Percentiles rank a stretch among this genome's conserved stretches.
Conservation (phyloP, 2,329 filamentous ascomycete species). For the Leptographium wingfieldii region DNA sequence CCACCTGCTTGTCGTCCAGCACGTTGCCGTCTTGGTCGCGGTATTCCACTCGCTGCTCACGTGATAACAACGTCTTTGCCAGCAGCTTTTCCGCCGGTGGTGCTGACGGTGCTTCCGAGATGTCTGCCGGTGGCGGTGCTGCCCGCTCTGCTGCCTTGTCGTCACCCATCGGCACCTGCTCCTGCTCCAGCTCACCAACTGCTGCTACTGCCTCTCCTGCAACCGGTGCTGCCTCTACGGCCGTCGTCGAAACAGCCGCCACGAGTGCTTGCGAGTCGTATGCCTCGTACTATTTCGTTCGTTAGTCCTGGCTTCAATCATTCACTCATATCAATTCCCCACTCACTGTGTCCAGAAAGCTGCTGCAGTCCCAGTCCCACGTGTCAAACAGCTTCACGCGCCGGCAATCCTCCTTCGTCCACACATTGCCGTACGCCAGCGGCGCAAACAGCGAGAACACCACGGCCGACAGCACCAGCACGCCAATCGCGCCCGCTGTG, state of each 20-base stretch:
- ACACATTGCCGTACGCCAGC: slow-evolving; percentile 82
- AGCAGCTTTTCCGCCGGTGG: slow-evolving; percentile 23
- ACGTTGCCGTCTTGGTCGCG: slow-evolving; percentile 89
- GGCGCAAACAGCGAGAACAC: slow-evolving; percentile 81
- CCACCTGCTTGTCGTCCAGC: slow-evolving; percentile 71
- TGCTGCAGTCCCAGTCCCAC: slow-evolving; percentile 99
- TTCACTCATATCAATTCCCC: background rate
- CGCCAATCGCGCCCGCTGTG: slow-evolving; percentile 56
- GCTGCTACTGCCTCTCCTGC: slow-evolving; percentile 1
- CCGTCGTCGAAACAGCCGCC: slow-evolving; percentile 1
- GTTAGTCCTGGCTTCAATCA: background rate
- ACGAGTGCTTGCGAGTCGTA: slow-evolving; percentile 22
- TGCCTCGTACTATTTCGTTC: slow-evolving; percentile 31
- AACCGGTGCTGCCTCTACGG: slow-evolving; percentile 7
- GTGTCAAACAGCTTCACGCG: slow-evolving; percentile 74
- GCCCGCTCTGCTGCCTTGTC: background rate
- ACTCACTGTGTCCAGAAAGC: slow-evolving; percentile 78
- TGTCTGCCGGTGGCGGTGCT: background rate
- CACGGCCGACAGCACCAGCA: slow-evolving; percentile 61
- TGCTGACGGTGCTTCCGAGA: background rate
- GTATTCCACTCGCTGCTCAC: slow-evolving; percentile 83
- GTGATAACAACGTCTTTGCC: slow-evolving; percentile 25
- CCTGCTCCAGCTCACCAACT: background rate
- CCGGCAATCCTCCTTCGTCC: slow-evolving; percentile 82
- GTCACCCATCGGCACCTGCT: background rate